phyloP scores from a whole-genome alignment of 495 filamentous ascomycete genomes.

The Evansstolkia leycettana region DNA sequence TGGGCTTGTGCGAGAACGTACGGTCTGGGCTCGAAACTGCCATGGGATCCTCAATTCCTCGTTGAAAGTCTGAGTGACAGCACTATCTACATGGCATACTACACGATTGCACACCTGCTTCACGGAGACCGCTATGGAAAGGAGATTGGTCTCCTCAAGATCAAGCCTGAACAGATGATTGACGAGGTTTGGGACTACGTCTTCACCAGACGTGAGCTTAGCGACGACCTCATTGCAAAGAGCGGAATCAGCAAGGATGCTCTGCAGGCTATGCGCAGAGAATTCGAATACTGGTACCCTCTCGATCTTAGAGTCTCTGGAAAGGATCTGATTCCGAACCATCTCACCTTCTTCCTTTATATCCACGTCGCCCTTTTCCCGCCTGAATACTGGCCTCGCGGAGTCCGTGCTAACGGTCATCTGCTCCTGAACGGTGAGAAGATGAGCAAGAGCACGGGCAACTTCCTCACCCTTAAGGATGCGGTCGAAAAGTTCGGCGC shows the following conservation, averaged over 20 bases:
- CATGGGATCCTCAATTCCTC: conserved; percentile 85
- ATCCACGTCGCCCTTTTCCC: conserved; percentile 85
- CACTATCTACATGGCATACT: conserved; percentile 95
- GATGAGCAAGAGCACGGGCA: conserved; percentile 92
- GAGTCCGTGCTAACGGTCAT: conserved; percentile 81
- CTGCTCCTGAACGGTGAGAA: conserved; percentile 90
- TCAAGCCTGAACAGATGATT: conserved; percentile 78
- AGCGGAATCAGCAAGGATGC: conserved; percentile 58
- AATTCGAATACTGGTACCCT: conserved; percentile 97
- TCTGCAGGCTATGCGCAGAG: conserved; percentile 66
- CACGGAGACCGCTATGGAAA: conserved; percentile 74
- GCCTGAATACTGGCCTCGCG: conserved; percentile 72
- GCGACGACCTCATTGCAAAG: conserved; percentile 46
- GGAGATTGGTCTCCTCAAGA: conserved; percentile 48
- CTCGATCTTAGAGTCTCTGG: conserved; percentile 74
- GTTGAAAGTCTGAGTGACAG: conserved; percentile 89
- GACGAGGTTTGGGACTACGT: conserved; percentile 97
- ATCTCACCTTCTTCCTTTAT: conserved; percentile 95
- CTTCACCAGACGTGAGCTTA: conserved; percentile 56
- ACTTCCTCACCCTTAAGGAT: conserved; percentile 86
- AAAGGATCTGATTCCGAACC: conserved; percentile 80
- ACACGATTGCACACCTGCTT: conserved; percentile 82
- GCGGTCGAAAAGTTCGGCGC: conserved; percentile 86
- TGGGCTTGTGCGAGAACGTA: conserved; percentile 93
- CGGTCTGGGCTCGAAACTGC: conserved; percentile 84